Evolutionary conservation across 345 rosid genomes (phyloP).

Genomic region (Schrenkiella parvula): DNA sequence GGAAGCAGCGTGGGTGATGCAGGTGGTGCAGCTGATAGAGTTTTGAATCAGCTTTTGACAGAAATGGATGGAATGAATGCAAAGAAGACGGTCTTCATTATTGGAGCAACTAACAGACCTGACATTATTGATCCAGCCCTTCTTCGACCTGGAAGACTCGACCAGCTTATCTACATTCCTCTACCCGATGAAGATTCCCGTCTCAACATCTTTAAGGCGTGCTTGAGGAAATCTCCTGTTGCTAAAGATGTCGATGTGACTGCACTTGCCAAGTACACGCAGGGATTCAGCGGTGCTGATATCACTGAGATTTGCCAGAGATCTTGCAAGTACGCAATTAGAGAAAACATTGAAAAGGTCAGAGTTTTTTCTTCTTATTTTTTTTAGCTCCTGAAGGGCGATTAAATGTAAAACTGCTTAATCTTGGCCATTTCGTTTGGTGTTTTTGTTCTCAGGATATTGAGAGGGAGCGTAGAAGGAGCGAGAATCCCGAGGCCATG

Average conservation of each 20-base stretch:
- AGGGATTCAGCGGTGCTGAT: slow-evolving; percentile 97
- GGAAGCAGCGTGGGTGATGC: slow-evolving; percentile 87
- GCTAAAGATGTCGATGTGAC: slow-evolving; percentile 83
- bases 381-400: not conserved
- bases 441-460: slow-evolving; percentile 52
- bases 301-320: slow-evolving; percentile 96
- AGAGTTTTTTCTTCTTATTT: not conserved
- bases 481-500: slow-evolving; percentile 91
- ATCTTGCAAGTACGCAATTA: slow-evolving; percentile 85
- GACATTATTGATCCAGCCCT: slow-evolving; percentile 95
- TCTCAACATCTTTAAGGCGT: slow-evolving; percentile 65
- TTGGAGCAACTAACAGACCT: slow-evolving; percentile 94
- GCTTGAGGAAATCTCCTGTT: slow-evolving; percentile 88
- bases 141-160: slow-evolving; percentile 90
- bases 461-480: slow-evolving; percentile 78
- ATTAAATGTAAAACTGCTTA: not conserved
- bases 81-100: slow-evolving; percentile 90
- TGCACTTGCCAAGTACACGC: slow-evolving; percentile 86
- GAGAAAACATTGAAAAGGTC: slow-evolving; percentile 95
- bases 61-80: slow-evolving; percentile 99
- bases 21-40: slow-evolving; percentile 97
- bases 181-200: slow-evolving; percentile 97
- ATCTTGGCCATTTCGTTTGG: not conserved
- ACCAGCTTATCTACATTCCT: slow-evolving; percentile 92
- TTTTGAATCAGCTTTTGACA: slow-evolving; percentile 87